phyloP scores from a whole-genome alignment of 768 basidiomycete genomes.

The Hygrocybe punicea region DNA sequence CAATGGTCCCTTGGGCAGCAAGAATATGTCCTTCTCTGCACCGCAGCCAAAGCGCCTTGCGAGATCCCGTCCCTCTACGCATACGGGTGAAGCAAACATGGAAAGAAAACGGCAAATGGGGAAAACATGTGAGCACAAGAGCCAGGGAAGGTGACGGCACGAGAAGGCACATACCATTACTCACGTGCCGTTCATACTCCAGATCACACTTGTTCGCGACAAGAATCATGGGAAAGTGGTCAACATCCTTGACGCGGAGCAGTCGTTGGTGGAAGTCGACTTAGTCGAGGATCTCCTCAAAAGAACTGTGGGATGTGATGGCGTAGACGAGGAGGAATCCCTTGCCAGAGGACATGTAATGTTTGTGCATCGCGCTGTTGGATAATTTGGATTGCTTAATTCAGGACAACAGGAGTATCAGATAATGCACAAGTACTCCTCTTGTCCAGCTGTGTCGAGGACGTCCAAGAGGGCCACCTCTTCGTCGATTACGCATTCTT shows the following conservation, averaged over 20 bases:
- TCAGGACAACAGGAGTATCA: slow-evolving; percentile 6
- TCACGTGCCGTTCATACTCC: slow-evolving; percentile 94
- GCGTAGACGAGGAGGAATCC: slow-evolving; percentile 97
- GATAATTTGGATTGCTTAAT: slow-evolving; percentile 11
- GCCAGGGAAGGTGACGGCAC: background rate
- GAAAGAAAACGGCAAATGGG: too few species aligned
- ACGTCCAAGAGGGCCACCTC: slow-evolving; percentile 95
- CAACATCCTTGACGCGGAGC: background rate
- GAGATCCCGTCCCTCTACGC: slow-evolving; percentile 92
- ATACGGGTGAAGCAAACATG: background rate
- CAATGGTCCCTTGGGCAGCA: too few species aligned
- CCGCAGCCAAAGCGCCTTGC: slow-evolving; percentile 87
- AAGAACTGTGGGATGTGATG: slow-evolving; percentile 96
- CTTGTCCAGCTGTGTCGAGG: slow-evolving; percentile 95
- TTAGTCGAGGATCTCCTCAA: slow-evolving; percentile 95
- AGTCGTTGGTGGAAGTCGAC: slow-evolving; percentile 97
- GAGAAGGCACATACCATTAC: slow-evolving; percentile 63
- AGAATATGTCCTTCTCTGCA: too few species aligned
- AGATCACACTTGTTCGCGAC: slow-evolving; percentile 64
- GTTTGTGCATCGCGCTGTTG: slow-evolving; percentile 92
- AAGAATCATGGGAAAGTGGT: too few species aligned
- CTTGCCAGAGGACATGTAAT: slow-evolving; percentile 98
- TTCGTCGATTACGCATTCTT: slow-evolving; percentile 97
- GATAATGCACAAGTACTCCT: slow-evolving; percentile 85
- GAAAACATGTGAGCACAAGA: background rate